A percentile compares a stretch with the other conserved stretches of the same genome.
Evolutionary conservation across 1,284 basidiomycete species (phyloP).

Genomic region (Earliella scabrosa): DNA sequence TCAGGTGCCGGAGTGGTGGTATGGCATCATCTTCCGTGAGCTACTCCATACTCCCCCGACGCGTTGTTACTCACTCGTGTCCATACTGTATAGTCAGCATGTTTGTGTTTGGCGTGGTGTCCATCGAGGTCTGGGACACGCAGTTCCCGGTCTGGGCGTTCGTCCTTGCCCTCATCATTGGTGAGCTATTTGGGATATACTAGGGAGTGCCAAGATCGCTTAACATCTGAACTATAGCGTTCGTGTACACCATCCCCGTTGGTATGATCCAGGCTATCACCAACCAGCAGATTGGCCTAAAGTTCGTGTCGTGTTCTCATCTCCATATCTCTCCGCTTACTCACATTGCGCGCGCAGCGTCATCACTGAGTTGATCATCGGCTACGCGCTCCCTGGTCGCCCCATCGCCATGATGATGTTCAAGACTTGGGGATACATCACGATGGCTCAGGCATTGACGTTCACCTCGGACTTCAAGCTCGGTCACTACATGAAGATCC

Average conservation of each 20-base stretch:
- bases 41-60: neutral
- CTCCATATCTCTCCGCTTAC: conserved; percentile 9
- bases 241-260: conserved; percentile 65
- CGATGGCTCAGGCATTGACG: conserved; percentile 50
- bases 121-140: conserved; percentile 72
- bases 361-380: conserved; percentile 56
- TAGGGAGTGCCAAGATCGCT: too few relatives aligned
- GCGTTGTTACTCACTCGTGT: neutral
- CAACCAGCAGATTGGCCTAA: conserved; percentile 65
- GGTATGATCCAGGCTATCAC: conserved; percentile 73
- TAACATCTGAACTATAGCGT: too few relatives aligned
- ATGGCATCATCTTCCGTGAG: conserved; percentile 49
- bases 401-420: conserved; percentile 69
- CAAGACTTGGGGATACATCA: conserved; percentile 59
- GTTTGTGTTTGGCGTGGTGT: conserved; percentile 67
- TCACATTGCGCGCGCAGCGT: conserved; percentile 30
- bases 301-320: conserved; percentile 32
- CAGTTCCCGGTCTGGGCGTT: conserved; percentile 69
- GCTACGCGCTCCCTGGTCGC: conserved; percentile 54
- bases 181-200: too few relatives aligned
- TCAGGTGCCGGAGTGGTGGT: conserved; percentile 79
- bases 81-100: conserved; percentile 40
- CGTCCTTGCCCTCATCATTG: conserved; percentile 45
- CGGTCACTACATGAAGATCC: conserved; percentile 59
- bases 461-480: conserved; percentile 59